Evolutionary conservation across 129 eudicot genomes (phyloP).

Genomic region (Tagetes patula): DNA sequence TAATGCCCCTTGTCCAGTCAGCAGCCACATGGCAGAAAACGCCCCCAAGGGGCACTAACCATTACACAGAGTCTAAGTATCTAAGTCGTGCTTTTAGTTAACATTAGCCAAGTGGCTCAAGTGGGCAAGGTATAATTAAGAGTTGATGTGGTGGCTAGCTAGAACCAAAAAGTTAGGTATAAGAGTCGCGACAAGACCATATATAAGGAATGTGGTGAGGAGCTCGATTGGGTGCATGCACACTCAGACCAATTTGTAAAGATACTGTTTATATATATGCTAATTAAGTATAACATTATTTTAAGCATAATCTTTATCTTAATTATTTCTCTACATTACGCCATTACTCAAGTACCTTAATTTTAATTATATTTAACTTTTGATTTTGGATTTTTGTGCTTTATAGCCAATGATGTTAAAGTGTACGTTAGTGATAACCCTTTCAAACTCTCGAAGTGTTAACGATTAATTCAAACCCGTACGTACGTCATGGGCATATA

Average conservation of each 20-base stretch:
- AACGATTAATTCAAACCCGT: too few relatives aligned
- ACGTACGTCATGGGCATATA: too few relatives aligned
- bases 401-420: too few relatives aligned
- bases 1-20: too few relatives aligned
- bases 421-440: too few relatives aligned
- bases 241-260: constrained; percentile 33
- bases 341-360: not conserved
- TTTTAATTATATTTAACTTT: not conserved
- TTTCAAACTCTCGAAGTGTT: too few relatives aligned
- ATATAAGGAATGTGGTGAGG: constrained; percentile 18
- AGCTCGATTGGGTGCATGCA: constrained; percentile 38
- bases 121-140: constrained; percentile 10
- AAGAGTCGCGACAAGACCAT: constrained; percentile 21
- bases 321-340: not conserved
- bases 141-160: constrained; percentile 21
- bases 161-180: constrained; percentile 33
- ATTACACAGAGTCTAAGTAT: too few relatives aligned
- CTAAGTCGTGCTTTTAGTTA: too few relatives aligned
- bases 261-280: not conserved
- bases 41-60: too few relatives aligned
- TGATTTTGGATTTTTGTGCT: not conserved
- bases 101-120: too few relatives aligned
- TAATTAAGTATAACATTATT: constrained; percentile 9
- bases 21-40: too few relatives aligned
- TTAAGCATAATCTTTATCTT: constrained; percentile 25